Evolutionary conservation across 768 basidiomycete genomes (phyloP).

Genomic region (Termitomyces sp.): DNA sequence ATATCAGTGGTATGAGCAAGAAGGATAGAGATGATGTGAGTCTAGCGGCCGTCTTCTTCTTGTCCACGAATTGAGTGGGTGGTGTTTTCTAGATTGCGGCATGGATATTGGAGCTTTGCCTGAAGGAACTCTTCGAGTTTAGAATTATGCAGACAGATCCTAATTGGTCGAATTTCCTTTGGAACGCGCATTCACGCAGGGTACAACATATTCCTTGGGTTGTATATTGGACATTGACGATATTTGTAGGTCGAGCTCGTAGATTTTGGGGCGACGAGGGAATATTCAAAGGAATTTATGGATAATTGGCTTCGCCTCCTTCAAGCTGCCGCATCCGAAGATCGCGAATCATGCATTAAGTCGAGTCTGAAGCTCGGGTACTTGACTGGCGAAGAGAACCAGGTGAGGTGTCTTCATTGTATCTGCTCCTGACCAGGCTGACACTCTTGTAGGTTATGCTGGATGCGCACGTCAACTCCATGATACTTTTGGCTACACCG

Average conservation of each 20-base stretch:
- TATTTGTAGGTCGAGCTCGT: conserved; percentile 68
- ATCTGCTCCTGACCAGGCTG: neutral
- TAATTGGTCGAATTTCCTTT: conserved; percentile 97
- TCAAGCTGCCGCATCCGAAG: conserved; percentile 67
- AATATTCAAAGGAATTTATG: conserved; percentile 83
- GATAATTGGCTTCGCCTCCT: conserved; percentile 84
- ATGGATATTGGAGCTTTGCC: conserved; percentile 77
- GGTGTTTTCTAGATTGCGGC: conserved; percentile 63
- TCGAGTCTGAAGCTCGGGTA: conserved; percentile 85
- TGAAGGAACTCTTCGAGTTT: conserved; percentile 89
- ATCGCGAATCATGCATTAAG: conserved; percentile 59
- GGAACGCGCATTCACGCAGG: conserved; percentile 63
- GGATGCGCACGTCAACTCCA: conserved; percentile 78
- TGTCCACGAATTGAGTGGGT: neutral
- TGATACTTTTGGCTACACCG: conserved; percentile 81
- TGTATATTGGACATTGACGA: neutral
- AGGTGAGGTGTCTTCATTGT: conserved; percentile 39
- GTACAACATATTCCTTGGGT: conserved; percentile 25
- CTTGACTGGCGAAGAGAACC: conserved; percentile 81
- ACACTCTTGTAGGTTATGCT: conserved; percentile 61
- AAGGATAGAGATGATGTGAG: conserved; percentile 68
- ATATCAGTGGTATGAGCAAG: conserved; percentile 51
- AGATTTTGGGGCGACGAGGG: conserved; percentile 93
- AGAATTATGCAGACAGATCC: conserved; percentile 97
- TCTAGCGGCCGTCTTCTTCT: neutral